These are phyloP conservation scores for Epichloe bromicola DNA, from an alignment of 2,329 filamentous ascomycete genomes.

Conservation along the genomic window DNA sequence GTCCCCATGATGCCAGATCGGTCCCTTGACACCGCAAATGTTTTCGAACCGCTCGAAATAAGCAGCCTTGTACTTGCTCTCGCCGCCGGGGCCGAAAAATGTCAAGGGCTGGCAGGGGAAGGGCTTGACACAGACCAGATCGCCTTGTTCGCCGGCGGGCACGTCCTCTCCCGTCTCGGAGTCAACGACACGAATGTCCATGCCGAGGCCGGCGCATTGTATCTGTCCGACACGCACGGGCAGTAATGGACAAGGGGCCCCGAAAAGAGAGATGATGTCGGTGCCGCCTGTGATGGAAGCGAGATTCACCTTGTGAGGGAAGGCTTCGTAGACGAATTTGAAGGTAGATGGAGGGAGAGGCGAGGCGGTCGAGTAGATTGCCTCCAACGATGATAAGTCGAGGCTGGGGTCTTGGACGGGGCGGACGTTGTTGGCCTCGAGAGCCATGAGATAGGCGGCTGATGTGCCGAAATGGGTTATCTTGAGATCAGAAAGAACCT, in stretches of 20 bases:
- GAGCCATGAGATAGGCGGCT: slow-evolving; percentile 80
- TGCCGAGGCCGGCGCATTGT: slow-evolving; percentile 64
- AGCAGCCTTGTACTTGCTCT: slow-evolving; percentile 63
- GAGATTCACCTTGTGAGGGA: slow-evolving; percentile 70
- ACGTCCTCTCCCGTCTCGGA: slow-evolving; percentile 41
- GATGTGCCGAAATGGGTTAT: slow-evolving; percentile 94
- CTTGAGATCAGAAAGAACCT: slow-evolving; percentile 62
- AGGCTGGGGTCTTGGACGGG: slow-evolving; percentile 41
- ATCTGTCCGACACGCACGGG: slow-evolving; percentile 64
- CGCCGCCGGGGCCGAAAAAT: slow-evolving; percentile 60
- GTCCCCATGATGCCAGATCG: slow-evolving; percentile 88
- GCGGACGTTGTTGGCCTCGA: slow-evolving; percentile 62
- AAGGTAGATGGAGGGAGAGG: slow-evolving; percentile 90
- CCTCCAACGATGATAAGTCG: slow-evolving; percentile 54
- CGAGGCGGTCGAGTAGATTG: slow-evolving; percentile 89
- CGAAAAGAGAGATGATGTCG: slow-evolving; percentile 92
- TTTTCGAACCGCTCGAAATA: slow-evolving; percentile 77
- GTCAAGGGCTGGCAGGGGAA: slow-evolving; percentile 87
- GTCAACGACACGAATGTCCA: slow-evolving; percentile 56
- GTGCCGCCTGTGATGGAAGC: slow-evolving; percentile 92
- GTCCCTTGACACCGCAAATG: slow-evolving; percentile 22
- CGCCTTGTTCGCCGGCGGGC: slow-evolving; percentile 57
- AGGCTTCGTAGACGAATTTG: slow-evolving; percentile 72
- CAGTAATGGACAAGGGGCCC: slow-evolving; percentile 64
- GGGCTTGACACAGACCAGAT: slow-evolving; percentile 73